A percentile compares a stretch with the other conserved stretches of the same genome.
Evolutionary conservation across 345 rosid genomes (phyloP).

Genomic region (Gossypium ekmanianum): DNA sequence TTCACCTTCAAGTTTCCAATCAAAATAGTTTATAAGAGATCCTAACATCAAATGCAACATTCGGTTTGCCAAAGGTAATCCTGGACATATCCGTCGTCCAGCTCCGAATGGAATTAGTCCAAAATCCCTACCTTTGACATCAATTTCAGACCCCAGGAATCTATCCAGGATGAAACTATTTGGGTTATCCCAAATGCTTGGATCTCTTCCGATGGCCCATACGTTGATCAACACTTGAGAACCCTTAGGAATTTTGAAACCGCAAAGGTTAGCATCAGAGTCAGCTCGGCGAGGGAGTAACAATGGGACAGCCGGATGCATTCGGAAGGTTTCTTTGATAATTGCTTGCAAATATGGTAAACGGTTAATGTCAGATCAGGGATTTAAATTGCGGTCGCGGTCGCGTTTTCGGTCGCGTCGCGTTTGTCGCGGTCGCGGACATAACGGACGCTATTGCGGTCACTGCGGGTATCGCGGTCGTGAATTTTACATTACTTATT

Average conservation of each 20-base stretch:
- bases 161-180: slow-evolving; percentile 39
- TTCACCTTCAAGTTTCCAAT: slow-evolving; percentile 37
- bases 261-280: slow-evolving; percentile 23
- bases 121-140: slow-evolving; percentile 30
- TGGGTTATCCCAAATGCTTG: slow-evolving; percentile 34
- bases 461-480: no score
- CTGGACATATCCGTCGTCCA: slow-evolving; percentile 46
- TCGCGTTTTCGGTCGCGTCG: no score
- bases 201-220: slow-evolving; percentile 38
- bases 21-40: slow-evolving; percentile 37
- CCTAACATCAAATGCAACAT: slow-evolving; percentile 39
- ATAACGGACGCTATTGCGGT: no score
- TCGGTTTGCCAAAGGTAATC: slow-evolving; percentile 35
- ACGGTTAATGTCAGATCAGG: slow-evolving; percentile 26
- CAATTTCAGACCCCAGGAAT: slow-evolving; percentile 36
- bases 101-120: slow-evolving; percentile 42
- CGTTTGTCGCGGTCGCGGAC: no score
- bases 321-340: slow-evolving; percentile 43
- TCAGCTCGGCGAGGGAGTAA: slow-evolving; percentile 41
- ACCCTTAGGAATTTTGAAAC: slow-evolving; percentile 36
- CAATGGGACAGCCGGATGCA: slow-evolving; percentile 42
- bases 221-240: slow-evolving; percentile 18
- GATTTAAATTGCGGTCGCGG: no score
- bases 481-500: no score
- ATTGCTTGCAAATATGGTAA: slow-evolving; percentile 45